Percentiles rank a stretch among this genome's conserved stretches.
These are phyloP conservation scores for Syzygium malaccense DNA, from an alignment of 441 rosid genomes.

Conservation along the genomic window DNA sequence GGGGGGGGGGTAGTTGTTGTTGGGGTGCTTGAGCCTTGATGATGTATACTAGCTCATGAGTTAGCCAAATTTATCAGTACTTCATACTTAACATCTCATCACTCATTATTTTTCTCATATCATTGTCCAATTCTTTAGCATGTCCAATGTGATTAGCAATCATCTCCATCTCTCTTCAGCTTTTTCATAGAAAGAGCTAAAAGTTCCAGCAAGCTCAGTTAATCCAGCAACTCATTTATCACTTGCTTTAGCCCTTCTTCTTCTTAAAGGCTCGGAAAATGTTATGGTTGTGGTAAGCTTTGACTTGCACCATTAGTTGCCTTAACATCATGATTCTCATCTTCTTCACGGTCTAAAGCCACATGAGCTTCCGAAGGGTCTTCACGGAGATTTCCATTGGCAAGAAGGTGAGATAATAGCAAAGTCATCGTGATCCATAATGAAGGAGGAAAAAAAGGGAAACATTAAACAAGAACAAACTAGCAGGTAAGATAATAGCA, in stretches of 20 bases:
- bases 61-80: not conserved
- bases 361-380: not conserved
- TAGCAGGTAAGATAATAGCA: not conserved
- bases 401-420: not conserved
- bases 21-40: not conserved
- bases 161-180: not conserved
- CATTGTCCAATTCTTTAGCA: not conserved
- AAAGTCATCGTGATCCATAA: not conserved
- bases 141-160: not conserved
- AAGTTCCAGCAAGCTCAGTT: not conserved
- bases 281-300: not conserved
- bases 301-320: not conserved
- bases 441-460: not conserved
- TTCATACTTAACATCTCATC: not conserved
- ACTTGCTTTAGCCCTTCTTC: not conserved
- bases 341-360: not conserved
- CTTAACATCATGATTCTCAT: not conserved
- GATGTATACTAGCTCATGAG: not conserved
- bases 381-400: not conserved
- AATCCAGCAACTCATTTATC: not conserved
- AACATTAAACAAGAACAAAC: not conserved
- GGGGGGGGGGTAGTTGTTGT: not conserved
- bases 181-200: not conserved
- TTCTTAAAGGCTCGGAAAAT: not conserved
- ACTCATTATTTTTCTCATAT: not conserved